Evolutionary conservation across 306 rosid genomes (phyloP), one percentile per base, ranked within the genome.

Genomic region (Crotalaria pallida): DNA sequence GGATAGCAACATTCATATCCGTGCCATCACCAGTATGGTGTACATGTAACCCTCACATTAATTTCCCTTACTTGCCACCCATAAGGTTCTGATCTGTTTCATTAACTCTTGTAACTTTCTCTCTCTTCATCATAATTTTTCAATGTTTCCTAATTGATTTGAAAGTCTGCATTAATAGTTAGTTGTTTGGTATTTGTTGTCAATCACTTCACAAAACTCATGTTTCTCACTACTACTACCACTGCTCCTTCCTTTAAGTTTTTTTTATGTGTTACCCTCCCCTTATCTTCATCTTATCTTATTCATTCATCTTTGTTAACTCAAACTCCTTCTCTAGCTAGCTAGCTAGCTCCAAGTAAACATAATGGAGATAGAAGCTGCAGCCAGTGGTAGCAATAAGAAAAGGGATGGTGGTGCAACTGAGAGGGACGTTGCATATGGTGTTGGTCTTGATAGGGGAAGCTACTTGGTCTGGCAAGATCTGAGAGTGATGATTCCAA

Each of bases 391-490:
- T 29, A 52, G 67, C 18, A 52, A n/a, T n/a, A n/a, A 59, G 33
- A 74, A 65, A 63, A 60, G 67, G 5, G 22, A 33, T 10, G 67
- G 58, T 44, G 60, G 66, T 18, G 66, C 49, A 22, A n/a, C 51
- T 7, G 67, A 62, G 50, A 31, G 24, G 2, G 79, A 12, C 10
- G 53, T 1, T 2, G 9, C 40, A 38, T 57, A 41, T 17, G 23
- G 57, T 1, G n/a, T n/a, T n/a, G 94, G 96, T 4, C 66, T 74
- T 23, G 68, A 73, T 15, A 83, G 92, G 19, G 97, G 98, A 43
- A 79, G 84, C 11, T 93, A 72, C 70, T 80, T 93, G 76, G 96
- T 87, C 10, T 93, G 98, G 98, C 92, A 93, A 60, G 98, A 93
- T 90, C 85, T 93, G 0, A 85, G 72, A 17, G 96, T 81, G 4